A percentile compares a stretch with the other conserved stretches of the same genome.
These are phyloP conservation scores for Mycena galericulata DNA, from an alignment of 768 basidiomycete genomes.

Conservation along the genomic window DNA sequence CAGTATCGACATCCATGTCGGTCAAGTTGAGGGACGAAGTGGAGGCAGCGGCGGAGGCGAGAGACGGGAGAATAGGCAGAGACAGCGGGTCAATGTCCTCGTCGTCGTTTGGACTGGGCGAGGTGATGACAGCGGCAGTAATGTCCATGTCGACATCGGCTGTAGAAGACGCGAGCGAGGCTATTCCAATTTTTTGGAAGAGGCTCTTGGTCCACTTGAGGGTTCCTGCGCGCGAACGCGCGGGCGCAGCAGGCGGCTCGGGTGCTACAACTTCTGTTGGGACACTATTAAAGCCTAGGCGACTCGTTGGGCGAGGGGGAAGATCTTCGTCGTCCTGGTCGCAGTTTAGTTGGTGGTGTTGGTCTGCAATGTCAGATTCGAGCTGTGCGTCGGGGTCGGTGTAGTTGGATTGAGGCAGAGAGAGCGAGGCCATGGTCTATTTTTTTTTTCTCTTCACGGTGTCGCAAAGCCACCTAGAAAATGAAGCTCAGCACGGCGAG, in stretches of 20 bases:
- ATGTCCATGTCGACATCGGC: constrained; percentile 37
- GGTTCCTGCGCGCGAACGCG: constrained; percentile 13
- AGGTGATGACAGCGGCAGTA: constrained; percentile 25
- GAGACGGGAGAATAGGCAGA: constrained; percentile 30
- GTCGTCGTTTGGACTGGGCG: constrained; percentile 23
- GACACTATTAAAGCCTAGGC: constrained; percentile 57
- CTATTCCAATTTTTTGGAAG: constrained; percentile 35
- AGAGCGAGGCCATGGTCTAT: constrained; percentile 21
- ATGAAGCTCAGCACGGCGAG: not conserved
- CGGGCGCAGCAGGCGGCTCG: not conserved
- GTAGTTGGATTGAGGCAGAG: constrained; percentile 27
- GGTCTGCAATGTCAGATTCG: constrained; percentile 35
- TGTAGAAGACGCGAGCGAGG: constrained; percentile 2
- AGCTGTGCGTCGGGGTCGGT: constrained; percentile 13
- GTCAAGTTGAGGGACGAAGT: constrained; percentile 21
- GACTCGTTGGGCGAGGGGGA: constrained; percentile 62
- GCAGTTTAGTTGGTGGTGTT: constrained; percentile 21
- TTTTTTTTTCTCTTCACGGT: not conserved
- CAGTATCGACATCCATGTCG: constrained; percentile 32
- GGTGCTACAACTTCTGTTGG: constrained; percentile 9
- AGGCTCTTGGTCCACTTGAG: constrained; percentile 37
- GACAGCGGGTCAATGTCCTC: constrained; percentile 30
- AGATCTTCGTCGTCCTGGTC: constrained; percentile 37
- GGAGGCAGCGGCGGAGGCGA: constrained; percentile 23
- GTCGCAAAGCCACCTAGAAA: constrained; percentile 24